Percentiles rank a stretch among this genome's conserved stretches.
Evolutionary conservation across 2,329 filamentous ascomycete genomes (phyloP).

Genomic region (Epicoccum sorghinum): DNA sequence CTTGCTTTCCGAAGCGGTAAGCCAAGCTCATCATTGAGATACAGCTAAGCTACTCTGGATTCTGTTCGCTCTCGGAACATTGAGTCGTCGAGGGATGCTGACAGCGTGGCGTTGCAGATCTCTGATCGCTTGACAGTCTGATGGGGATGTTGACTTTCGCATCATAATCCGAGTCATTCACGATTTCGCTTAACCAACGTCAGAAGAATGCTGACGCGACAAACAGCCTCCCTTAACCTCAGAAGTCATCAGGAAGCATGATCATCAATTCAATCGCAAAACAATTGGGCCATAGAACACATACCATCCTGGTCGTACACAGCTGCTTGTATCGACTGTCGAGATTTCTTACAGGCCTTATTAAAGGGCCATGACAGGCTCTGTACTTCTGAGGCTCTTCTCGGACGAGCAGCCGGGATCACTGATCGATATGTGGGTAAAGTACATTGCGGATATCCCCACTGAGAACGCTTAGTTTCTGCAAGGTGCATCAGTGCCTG

Average conservation of each 20-base stretch:
- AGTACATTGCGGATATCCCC: not conserved
- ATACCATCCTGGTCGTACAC: too few relatives aligned
- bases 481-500: not conserved
- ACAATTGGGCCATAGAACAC: too few relatives aligned
- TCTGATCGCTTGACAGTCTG: not conserved
- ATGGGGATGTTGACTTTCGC: conserved; percentile 7
- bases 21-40: not conserved
- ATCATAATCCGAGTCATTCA: not conserved
- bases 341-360: not conserved
- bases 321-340: too few relatives aligned
- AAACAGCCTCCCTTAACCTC: too few relatives aligned
- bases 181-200: not conserved
- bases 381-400: not conserved
- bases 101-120: conserved; percentile 6
- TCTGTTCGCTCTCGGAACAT: not conserved
- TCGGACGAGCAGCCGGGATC: not conserved
- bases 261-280: too few relatives aligned
- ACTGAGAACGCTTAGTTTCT: not conserved
- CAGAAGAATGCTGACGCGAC: not conserved
- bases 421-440: not conserved
- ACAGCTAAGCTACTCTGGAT: not conserved
- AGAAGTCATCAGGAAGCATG: too few relatives aligned
- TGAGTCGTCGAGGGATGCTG: not conserved
- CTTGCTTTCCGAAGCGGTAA: not conserved
- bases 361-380: not conserved